Percentiles rank a stretch among this genome's conserved stretches.
Conservation (phyloP, 305 asterid genomes). For the Ilex paraguariensis region DNA sequence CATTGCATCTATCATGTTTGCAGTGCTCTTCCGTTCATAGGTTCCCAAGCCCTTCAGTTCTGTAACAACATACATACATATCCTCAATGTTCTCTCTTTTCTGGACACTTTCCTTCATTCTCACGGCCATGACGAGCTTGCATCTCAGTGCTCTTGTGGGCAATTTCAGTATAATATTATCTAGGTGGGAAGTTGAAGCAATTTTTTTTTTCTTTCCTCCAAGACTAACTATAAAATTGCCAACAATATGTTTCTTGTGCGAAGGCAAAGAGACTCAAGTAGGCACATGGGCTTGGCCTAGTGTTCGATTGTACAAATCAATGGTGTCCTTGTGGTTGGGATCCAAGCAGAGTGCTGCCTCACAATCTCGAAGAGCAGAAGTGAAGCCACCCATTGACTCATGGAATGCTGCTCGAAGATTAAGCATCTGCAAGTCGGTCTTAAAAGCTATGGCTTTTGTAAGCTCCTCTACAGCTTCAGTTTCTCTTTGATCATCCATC, state of each 20-base stretch:
- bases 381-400: slow-evolving; percentile 49
- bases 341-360: slow-evolving; percentile 66
- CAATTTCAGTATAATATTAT: neutral
- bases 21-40: no score
- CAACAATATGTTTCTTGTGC: neutral
- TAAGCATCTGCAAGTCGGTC: slow-evolving; percentile 54
- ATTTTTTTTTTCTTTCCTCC: slow-evolving; percentile 1
- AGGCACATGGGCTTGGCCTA: slow-evolving; percentile 16
- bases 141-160: slow-evolving; percentile 9
- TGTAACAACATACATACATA: slow-evolving; percentile 12
- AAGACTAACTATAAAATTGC: neutral
- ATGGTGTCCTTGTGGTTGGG: slow-evolving; percentile 55
- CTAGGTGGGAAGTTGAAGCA: slow-evolving; percentile 13
- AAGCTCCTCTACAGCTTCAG: slow-evolving; percentile 52
- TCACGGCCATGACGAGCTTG: neutral
- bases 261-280: slow-evolving; percentile 3
- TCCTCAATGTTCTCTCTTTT: neutral
- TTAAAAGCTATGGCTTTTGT: slow-evolving; percentile 52
- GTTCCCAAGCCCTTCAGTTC: slow-evolving; percentile 4
- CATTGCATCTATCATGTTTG: slow-evolving; percentile 3
- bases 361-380: slow-evolving; percentile 52
- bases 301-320: slow-evolving; percentile 41
- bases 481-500: slow-evolving; percentile 58
- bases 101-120: slow-evolving; percentile 7
- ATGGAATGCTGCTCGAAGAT: slow-evolving; percentile 56